Evolutionary conservation across 495 filamentous ascomycete species (phyloP).

Genomic region (Hypoxylon trugodes): DNA sequence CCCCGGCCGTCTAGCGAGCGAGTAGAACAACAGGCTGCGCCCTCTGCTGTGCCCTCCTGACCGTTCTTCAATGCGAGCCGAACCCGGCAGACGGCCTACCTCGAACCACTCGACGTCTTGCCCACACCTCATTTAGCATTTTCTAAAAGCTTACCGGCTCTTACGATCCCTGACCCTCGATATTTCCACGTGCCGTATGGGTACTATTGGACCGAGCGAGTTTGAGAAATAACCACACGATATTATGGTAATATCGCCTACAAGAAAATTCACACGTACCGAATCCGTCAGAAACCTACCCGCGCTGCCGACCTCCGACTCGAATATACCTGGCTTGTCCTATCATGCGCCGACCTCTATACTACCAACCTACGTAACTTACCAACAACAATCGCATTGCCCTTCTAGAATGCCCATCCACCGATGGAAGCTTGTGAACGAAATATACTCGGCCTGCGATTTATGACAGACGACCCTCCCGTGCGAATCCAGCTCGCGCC

Average conservation of each 20-base stretch:
- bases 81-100: constrained; percentile 33
- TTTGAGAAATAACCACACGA: constrained; percentile 20
- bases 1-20: constrained; percentile 25
- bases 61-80: constrained; percentile 39
- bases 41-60: constrained; percentile 34
- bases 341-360: constrained; percentile 39
- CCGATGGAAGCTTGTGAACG: constrained; percentile 40
- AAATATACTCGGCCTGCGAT: constrained; percentile 20
- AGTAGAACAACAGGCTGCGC: constrained; percentile 28
- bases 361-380: constrained; percentile 23
- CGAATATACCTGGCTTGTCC: constrained; percentile 18
- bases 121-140: constrained; percentile 34
- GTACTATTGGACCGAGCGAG: constrained; percentile 23
- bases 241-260: constrained; percentile 39
- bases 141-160: constrained; percentile 35
- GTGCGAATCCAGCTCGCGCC: constrained; percentile 17
- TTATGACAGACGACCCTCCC: constrained; percentile 37
- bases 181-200: constrained; percentile 38
- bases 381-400: constrained; percentile 15
- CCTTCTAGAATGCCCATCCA: constrained; percentile 38
- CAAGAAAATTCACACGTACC: constrained; percentile 19
- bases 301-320: constrained; percentile 16
- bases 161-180: constrained; percentile 29
- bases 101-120: constrained; percentile 35
- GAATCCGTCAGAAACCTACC: constrained; percentile 12